Percentiles rank a stretch among this genome's conserved stretches.
These are phyloP conservation scores for Penicillium italicum DNA, from an alignment of 2,329 filamentous ascomycete genomes.

Conservation along the genomic window DNA sequence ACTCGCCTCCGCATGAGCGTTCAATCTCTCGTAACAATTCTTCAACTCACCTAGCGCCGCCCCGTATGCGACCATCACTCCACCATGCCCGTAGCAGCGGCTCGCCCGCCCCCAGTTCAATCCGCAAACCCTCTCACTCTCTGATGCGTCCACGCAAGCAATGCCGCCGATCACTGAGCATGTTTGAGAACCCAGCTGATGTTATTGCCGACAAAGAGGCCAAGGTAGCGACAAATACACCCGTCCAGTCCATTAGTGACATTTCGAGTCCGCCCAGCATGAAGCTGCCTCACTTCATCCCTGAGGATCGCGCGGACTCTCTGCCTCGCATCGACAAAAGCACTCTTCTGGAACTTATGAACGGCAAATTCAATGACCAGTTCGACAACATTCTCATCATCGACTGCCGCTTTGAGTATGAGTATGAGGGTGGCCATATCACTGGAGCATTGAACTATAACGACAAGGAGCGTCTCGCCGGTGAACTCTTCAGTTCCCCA, in stretches of 20 bases:
- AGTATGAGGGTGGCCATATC: slow-evolving; percentile 95
- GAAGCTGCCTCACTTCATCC: slow-evolving; percentile 77
- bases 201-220: slow-evolving; percentile 75
- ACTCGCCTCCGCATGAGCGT: slow-evolving; percentile 71
- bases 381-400: slow-evolving; percentile 84
- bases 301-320: slow-evolving; percentile 75
- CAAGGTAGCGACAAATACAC: slow-evolving; percentile 51
- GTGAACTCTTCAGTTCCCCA: slow-evolving; percentile 70
- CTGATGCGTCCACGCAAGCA: slow-evolving; percentile 77
- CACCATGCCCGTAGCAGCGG: slow-evolving; percentile 62
- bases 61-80: slow-evolving; percentile 64
- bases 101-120: slow-evolving; percentile 68
- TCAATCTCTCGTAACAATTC: slow-evolving; percentile 60
- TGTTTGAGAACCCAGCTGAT: slow-evolving; percentile 92
- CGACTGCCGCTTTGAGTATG: slow-evolving; percentile 98
- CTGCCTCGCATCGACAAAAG: slow-evolving; percentile 81
- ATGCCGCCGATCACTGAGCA: slow-evolving; percentile 88
- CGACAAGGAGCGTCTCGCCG: slow-evolving; percentile 82
- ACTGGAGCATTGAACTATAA: slow-evolving; percentile 92
- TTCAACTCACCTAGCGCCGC: slow-evolving; percentile 53
- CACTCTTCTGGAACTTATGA: slow-evolving; percentile 80
- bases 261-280: slow-evolving; percentile 72
- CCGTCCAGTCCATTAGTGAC: slow-evolving; percentile 74
- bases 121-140: slow-evolving; percentile 69
- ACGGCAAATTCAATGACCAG: slow-evolving; percentile 71